These are phyloP conservation scores for Elsinoe australis DNA, from an alignment of 2,329 filamentous ascomycete species.

Conservation along the genomic window DNA sequence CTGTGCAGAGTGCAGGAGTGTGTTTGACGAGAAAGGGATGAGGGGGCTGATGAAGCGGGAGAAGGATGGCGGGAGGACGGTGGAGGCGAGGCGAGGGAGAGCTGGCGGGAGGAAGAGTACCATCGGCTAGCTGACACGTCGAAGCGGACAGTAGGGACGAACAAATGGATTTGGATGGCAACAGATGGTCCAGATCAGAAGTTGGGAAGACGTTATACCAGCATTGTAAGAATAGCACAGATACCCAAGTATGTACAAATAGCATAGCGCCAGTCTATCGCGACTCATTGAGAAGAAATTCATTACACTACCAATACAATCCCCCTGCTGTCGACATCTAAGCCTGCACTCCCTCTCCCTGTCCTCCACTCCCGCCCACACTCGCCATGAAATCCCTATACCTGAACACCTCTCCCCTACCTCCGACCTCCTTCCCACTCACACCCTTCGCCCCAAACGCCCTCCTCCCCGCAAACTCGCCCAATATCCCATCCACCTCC, in stretches of 20 bases:
- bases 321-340: background rate
- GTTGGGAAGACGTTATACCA: background rate
- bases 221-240: slow-evolving; percentile 6
- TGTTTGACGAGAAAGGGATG: slow-evolving; percentile 7
- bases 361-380: slow-evolving; percentile 34
- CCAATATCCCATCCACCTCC: slow-evolving; percentile 82
- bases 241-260: slow-evolving; percentile 4
- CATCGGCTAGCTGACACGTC: background rate
- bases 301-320: background rate
- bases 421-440: slow-evolving; percentile 38
- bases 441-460: slow-evolving; percentile 62
- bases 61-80: background rate
- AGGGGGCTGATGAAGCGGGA: slow-evolving; percentile 1
- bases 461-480: slow-evolving; percentile 73
- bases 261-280: too few relatives aligned
- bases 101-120: background rate
- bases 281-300: background rate
- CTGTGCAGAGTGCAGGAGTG: slow-evolving; percentile 15
- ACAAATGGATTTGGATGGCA: too few relatives aligned
- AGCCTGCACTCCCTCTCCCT: slow-evolving; percentile 16
- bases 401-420: slow-evolving; percentile 76
- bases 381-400: slow-evolving; percentile 81
- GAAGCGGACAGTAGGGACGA: too few relatives aligned
- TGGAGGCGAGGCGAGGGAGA: slow-evolving; percentile 1
- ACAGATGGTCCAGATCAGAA: too few relatives aligned